phyloP scores from a whole-genome alignment of 2,329 filamentous ascomycete species.

The Pseudogymnoascus sp. region DNA sequence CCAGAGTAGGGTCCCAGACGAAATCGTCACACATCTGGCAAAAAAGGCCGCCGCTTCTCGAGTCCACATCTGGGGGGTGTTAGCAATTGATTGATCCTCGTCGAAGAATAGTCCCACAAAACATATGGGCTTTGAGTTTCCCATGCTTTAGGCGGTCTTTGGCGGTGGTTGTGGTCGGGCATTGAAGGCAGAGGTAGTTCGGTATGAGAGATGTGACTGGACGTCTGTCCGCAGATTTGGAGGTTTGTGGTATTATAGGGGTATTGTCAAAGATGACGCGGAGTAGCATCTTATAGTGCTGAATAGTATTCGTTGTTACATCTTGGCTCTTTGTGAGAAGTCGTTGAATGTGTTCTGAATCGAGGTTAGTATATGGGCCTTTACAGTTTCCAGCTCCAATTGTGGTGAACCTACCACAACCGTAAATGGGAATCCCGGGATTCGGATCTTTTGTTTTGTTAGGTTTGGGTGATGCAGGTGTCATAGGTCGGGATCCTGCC shows the following conservation, averaged over 20 bases:
- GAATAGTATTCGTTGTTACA: constrained; percentile 60
- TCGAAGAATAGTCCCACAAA: constrained; percentile 50
- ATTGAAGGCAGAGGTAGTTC: constrained; percentile 68
- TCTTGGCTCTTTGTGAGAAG: constrained; percentile 56
- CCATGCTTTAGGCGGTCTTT: constrained; percentile 62
- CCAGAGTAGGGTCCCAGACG: constrained; percentile 74
- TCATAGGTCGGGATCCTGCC: constrained; percentile 25
- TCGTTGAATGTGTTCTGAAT: constrained; percentile 62
- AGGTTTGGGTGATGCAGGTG: constrained; percentile 25
- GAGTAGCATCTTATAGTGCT: constrained; percentile 66
- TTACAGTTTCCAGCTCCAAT: neutral
- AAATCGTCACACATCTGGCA: constrained; percentile 79
- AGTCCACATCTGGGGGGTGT: constrained; percentile 61
- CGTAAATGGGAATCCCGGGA: constrained; percentile 53
- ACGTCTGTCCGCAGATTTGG: constrained; percentile 48
- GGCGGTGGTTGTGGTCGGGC: constrained; percentile 59
- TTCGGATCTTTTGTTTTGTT: constrained; percentile 51
- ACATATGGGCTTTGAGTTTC: constrained; percentile 61
- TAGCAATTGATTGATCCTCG: constrained; percentile 9
- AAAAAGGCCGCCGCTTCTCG: constrained; percentile 65
- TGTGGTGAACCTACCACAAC: constrained; percentile 49
- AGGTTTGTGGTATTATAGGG: constrained; percentile 59
- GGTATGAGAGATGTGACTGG: constrained; percentile 56
- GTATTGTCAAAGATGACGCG: constrained; percentile 63
- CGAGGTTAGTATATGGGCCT: constrained; percentile 24